These are phyloP conservation scores for Phyllosticta ampelicida DNA, from an alignment of 2,329 filamentous ascomycete genomes.

Conservation along the genomic window DNA sequence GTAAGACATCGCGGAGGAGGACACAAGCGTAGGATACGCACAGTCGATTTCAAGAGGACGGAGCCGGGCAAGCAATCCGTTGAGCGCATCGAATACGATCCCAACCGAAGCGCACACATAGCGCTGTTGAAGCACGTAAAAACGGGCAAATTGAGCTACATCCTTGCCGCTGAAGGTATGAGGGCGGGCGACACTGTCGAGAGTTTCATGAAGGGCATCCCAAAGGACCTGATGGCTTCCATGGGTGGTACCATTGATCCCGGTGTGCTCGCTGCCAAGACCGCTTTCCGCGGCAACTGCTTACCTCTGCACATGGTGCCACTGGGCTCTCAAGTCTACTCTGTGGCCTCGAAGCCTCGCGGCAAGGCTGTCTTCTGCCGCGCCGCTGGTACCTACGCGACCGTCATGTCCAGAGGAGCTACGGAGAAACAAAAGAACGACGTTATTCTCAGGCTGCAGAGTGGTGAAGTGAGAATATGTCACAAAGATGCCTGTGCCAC, in stretches of 20 bases:
- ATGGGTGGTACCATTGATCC: conserved; percentile 93
- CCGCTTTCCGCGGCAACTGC: conserved; percentile 89
- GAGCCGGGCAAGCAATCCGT: conserved; percentile 75
- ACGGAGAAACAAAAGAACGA: conserved; percentile 57
- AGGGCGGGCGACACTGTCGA: conserved; percentile 83
- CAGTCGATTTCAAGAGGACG: conserved; percentile 75
- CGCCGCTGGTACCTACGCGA: conserved; percentile 85
- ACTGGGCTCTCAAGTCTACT: conserved; percentile 84
- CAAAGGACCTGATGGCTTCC: conserved; percentile 69
- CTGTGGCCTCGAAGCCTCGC: conserved; percentile 64
- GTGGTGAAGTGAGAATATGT: conserved; percentile 82
- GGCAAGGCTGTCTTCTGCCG: conserved; percentile 84
- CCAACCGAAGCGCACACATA: conserved; percentile 85
- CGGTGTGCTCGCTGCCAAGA: conserved; percentile 90
- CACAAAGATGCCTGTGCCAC: conserved; percentile 90
- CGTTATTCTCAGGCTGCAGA: conserved; percentile 78
- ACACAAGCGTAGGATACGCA: conserved; percentile 81
- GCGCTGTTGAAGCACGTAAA: conserved; percentile 69
- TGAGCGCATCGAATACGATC: conserved; percentile 93
- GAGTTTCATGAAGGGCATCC: conserved; percentile 85
- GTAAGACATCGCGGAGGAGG: conserved; percentile 89
- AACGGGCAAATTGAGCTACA: conserved; percentile 73
- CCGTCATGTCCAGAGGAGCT: conserved; percentile 72
- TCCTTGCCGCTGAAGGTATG: conserved; percentile 91
- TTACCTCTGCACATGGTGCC: conserved; percentile 93